Evolutionary conservation across 352 stramenopile species (phyloP).

Genomic region (Aphanomyces euteiches): DNA sequence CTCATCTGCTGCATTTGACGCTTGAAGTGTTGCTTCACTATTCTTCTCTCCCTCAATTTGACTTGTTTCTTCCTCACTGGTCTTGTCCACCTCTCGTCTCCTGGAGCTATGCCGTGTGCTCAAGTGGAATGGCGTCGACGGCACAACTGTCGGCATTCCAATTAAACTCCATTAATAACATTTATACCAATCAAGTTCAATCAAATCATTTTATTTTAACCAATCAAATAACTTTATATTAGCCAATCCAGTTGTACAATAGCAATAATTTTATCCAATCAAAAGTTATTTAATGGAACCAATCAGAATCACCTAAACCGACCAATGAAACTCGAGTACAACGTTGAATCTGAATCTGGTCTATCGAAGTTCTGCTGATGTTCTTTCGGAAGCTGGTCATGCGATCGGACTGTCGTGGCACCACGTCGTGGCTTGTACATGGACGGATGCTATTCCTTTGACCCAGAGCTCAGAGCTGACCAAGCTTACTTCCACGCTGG

Average conservation of each 20-base stretch:
- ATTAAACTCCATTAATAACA: neutral
- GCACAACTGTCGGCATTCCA: neutral
- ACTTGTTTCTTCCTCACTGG: neutral
- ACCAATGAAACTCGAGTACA: too few relatives aligned
- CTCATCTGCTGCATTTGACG: neutral
- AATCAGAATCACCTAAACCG: too few relatives aligned
- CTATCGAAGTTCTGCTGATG: too few relatives aligned
- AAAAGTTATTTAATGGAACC: too few relatives aligned
- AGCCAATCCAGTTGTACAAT: neutral
- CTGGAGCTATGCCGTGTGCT: slow-evolving; percentile 15
- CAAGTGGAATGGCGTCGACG: neutral
- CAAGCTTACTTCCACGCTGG: too few relatives aligned
- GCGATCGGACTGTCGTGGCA: too few relatives aligned
- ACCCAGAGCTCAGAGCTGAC: too few relatives aligned
- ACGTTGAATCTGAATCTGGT: too few relatives aligned
- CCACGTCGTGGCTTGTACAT: too few relatives aligned
- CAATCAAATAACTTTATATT: neutral
- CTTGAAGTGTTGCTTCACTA: neutral
- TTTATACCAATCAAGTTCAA: slow-evolving; percentile 12
- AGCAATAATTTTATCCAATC: too few relatives aligned
- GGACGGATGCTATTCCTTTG: too few relatives aligned
- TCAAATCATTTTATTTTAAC: slow-evolving; percentile 5
- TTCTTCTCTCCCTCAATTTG: neutral
- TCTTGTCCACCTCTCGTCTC: neutral
- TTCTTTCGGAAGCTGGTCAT: too few relatives aligned